Evolutionary conservation across 2,329 filamentous ascomycete species (phyloP).

Genomic region (Lachnellula arida): DNA sequence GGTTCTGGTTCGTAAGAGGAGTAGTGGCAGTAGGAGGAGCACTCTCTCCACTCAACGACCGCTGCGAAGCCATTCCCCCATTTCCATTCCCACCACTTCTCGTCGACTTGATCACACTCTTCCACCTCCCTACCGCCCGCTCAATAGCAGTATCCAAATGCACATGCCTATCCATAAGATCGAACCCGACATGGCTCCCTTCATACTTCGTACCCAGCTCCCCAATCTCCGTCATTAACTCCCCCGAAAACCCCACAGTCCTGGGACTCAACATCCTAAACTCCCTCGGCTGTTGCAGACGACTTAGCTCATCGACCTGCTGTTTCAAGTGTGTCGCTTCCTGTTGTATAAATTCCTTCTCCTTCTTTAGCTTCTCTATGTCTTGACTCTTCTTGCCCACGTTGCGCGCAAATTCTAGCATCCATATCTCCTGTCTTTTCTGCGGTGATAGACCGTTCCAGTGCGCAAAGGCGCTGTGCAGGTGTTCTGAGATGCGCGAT

Average conservation of each 20-base stretch:
- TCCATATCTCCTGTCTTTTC: constrained; percentile 56
- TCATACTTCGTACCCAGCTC: constrained; percentile 41
- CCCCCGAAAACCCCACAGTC: constrained; percentile 48
- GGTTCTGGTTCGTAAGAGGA: too few relatives aligned
- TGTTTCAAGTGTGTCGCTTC: constrained; percentile 52
- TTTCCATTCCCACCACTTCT: constrained; percentile 31
- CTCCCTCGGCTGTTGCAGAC: constrained; percentile 55
- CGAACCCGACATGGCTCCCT: constrained; percentile 39
- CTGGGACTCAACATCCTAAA: constrained; percentile 49
- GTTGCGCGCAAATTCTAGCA: constrained; percentile 55
- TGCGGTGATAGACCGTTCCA: constrained; percentile 63
- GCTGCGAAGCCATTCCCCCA: constrained; percentile 42
- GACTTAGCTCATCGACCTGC: constrained; percentile 56
- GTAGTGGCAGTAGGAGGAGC: constrained; percentile 1
- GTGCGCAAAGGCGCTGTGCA: constrained; percentile 70
- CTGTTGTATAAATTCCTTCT: constrained; percentile 41
- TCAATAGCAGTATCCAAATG: constrained; percentile 50
- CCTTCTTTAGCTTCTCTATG: constrained; percentile 46
- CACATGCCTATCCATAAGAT: constrained; percentile 46
- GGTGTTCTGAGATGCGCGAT: constrained; percentile 65
- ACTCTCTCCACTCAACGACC: constrained; percentile 35
- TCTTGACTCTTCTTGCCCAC: constrained; percentile 52
- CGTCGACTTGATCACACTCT: constrained; percentile 46
- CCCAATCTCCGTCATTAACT: constrained; percentile 43
- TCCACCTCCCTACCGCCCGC: constrained; percentile 58